These are phyloP conservation scores for Microbotryum violaceum DNA, from an alignment of 1,284 basidiomycete species.

Conservation along the genomic window DNA sequence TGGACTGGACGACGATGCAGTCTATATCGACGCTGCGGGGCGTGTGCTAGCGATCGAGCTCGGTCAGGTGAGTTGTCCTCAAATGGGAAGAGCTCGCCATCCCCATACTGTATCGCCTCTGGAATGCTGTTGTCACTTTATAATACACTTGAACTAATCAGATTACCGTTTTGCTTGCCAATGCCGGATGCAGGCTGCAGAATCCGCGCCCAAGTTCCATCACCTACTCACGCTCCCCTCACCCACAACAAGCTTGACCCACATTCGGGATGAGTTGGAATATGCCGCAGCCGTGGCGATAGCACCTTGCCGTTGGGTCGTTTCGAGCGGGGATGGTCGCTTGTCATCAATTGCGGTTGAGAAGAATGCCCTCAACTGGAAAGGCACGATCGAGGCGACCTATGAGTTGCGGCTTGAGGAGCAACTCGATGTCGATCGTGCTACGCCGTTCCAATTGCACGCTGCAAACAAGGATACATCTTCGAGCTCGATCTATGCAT, in stretches of 20 bases:
- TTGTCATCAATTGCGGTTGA: conserved; percentile 44
- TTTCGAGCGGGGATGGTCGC: conserved; percentile 64
- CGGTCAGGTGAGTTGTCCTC: conserved; percentile 48
- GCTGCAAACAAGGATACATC: conserved; percentile 24
- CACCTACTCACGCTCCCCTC: conserved; percentile 56
- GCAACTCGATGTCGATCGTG: conserved; percentile 42
- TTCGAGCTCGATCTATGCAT: conserved; percentile 16
- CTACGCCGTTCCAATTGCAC: conserved; percentile 50
- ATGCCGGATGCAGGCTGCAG: conserved; percentile 43
- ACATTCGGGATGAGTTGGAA: conserved; percentile 44
- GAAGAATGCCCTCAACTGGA: conserved; percentile 21
- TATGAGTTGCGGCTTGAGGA: conserved; percentile 38
- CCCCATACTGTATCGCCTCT: conserved; percentile 17
- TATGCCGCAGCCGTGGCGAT: conserved; percentile 67
- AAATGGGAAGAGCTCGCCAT: conserved; percentile 15
- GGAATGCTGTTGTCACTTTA: too few relatives aligned
- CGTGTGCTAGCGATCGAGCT: conserved; percentile 57
- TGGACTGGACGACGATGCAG: conserved; percentile 45
- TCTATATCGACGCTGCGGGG: conserved; percentile 65
- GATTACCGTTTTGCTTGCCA: too few relatives aligned
- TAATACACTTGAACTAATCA: too few relatives aligned
- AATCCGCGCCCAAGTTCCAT: conserved; percentile 51
- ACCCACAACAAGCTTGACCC: conserved; percentile 18
- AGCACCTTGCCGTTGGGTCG: conserved; percentile 49
- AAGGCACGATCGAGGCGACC: conserved; percentile 45